These are phyloP conservation scores for Entrophospora sp. DNA, from an alignment of 192 early-diverging fungal genomes.

Conservation along the genomic window DNA sequence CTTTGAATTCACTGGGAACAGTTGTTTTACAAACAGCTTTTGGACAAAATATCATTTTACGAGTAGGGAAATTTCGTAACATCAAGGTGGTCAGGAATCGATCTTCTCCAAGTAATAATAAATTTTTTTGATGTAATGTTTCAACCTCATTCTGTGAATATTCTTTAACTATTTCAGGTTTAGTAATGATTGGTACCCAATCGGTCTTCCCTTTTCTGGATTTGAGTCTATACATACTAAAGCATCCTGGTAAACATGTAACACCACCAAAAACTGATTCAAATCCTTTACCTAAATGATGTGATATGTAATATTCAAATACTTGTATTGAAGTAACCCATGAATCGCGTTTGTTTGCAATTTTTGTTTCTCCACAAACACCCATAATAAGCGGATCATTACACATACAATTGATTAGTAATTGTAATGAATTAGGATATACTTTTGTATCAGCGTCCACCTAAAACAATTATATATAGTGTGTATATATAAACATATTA, in stretches of 20 bases:
- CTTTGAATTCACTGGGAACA: slow-evolving; percentile 76
- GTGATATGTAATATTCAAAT: slow-evolving; percentile 97
- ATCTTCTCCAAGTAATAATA: slow-evolving; percentile 82
- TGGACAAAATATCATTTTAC: slow-evolving; percentile 83
- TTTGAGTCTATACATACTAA: slow-evolving; percentile 97
- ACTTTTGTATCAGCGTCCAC: slow-evolving; percentile 92
- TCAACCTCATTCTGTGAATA: slow-evolving; percentile 76
- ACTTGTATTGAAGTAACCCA: slow-evolving; percentile 97
- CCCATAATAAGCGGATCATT: slow-evolving; percentile 92
- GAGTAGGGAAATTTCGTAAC: slow-evolving; percentile 76
- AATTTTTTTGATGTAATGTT: slow-evolving; percentile 80
- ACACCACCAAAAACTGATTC: slow-evolving; percentile 97
- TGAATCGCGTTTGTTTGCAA: slow-evolving; percentile 89
- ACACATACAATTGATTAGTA: slow-evolving; percentile 85
- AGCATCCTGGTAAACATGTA: slow-evolving; percentile 94
- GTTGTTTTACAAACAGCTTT: slow-evolving; percentile 79
- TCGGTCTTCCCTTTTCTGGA: slow-evolving; percentile 59
- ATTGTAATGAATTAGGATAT: slow-evolving; percentile 58
- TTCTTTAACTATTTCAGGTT: slow-evolving; percentile 82
- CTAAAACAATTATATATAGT: neutral
- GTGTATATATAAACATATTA: too few relatives aligned
- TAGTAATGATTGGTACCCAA: slow-evolving; percentile 82
- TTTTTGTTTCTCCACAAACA: slow-evolving; percentile 96
- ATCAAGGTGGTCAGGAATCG: slow-evolving; percentile 85
- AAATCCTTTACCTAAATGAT: slow-evolving; percentile 91